Evolutionary conservation across 1,139 yeast species (phyloP).

Genomic region (Hyphopichia burtonii): DNA sequence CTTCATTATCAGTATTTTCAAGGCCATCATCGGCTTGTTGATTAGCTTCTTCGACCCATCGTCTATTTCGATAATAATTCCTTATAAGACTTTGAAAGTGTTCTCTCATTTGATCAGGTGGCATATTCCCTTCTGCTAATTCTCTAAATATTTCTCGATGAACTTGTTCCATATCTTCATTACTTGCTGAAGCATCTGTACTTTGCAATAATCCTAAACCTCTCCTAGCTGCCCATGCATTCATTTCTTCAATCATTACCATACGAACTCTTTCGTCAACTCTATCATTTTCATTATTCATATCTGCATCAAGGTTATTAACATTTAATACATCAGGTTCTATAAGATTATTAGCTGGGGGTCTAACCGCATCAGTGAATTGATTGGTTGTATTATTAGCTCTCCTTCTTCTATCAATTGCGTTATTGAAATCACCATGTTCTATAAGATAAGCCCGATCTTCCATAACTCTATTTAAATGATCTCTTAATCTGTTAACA

Average conservation of each 20-base stretch:
- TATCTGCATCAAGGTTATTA: not conserved
- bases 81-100: slow-evolving; percentile 36
- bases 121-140: slow-evolving; percentile 32
- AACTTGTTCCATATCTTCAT: slow-evolving; percentile 27
- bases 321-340: not conserved
- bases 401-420: slow-evolving; percentile 32
- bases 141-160: slow-evolving; percentile 38
- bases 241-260: slow-evolving; percentile 20
- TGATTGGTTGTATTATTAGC: not conserved
- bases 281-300: not conserved
- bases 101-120: slow-evolving; percentile 40
- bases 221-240: slow-evolving; percentile 33
- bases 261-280: not conserved
- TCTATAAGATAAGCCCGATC: slow-evolving; percentile 42
- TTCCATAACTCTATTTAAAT: slow-evolving; percentile 49
- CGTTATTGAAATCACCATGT: slow-evolving; percentile 37
- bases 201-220: slow-evolving; percentile 31
- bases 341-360: not conserved
- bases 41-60: slow-evolving; percentile 4
- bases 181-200: slow-evolving; percentile 10
- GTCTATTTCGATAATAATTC: slow-evolving; percentile 27
- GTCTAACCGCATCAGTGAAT: not conserved
- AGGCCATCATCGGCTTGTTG: not conserved
- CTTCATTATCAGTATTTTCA: not conserved
- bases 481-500: slow-evolving; percentile 67